Evolutionary conservation across 805 yeast species (phyloP).

Genomic region (Starmerella tilneyi): DNA sequence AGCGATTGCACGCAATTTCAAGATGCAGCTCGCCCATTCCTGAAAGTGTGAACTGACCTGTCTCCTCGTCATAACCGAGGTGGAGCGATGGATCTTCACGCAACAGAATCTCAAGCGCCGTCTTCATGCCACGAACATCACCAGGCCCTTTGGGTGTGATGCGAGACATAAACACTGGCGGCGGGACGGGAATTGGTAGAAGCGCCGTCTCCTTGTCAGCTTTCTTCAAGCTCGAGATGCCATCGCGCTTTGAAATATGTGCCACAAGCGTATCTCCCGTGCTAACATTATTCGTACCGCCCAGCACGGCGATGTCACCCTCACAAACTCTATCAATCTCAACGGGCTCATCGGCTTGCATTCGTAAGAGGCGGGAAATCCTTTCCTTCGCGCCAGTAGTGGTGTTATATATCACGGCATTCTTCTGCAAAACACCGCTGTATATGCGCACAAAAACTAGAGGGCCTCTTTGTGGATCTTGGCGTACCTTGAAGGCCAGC

Average conservation of each 20-base stretch:
- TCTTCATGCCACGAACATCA: slow-evolving; percentile 63
- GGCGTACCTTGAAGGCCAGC: slow-evolving; percentile 81
- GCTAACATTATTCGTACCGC: slow-evolving; percentile 56
- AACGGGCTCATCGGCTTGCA: slow-evolving; percentile 82
- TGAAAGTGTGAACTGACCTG: slow-evolving; percentile 77
- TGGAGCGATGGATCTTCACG: slow-evolving; percentile 85
- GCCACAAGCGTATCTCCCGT: slow-evolving; percentile 88
- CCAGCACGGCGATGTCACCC: slow-evolving; percentile 89
- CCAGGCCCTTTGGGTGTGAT: slow-evolving; percentile 77
- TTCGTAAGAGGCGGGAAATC: slow-evolving; percentile 57
- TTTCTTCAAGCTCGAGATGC: slow-evolving; percentile 39
- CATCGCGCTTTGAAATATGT: slow-evolving; percentile 45
- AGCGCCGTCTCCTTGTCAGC: slow-evolving; percentile 40
- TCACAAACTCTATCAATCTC: slow-evolving; percentile 52
- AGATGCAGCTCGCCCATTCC: slow-evolving; percentile 98
- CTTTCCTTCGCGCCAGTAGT: slow-evolving; percentile 57
- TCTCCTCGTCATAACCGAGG: slow-evolving; percentile 61
- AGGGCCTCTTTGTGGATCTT: slow-evolving; percentile 67
- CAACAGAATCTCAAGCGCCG: slow-evolving; percentile 53
- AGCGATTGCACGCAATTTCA: slow-evolving; percentile 73
- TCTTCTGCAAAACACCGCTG: slow-evolving; percentile 61
- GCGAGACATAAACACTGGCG: slow-evolving; percentile 81
- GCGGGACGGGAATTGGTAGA: slow-evolving; percentile 75
- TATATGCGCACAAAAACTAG: slow-evolving; percentile 84
- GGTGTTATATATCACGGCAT: slow-evolving; percentile 55